Conservation (phyloP, 2,329 filamentous ascomycete species). For the Penicillium fuscoglaucum region DNA sequence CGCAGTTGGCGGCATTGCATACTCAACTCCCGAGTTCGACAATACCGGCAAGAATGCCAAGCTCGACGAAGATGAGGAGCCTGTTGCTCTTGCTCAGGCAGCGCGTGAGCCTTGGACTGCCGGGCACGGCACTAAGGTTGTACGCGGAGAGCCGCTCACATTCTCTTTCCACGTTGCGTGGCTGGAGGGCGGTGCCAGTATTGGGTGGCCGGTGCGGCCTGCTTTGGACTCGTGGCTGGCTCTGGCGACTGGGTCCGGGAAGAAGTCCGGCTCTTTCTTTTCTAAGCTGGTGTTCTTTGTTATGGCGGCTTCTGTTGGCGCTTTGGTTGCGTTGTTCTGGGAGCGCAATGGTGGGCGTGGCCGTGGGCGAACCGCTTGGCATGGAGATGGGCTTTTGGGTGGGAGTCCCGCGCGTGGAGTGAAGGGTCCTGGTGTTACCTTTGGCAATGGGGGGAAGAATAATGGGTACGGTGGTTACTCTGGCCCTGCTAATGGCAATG, state of each 20-base stretch:
- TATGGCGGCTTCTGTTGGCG: slow-evolving; percentile 39
- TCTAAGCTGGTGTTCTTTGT: slow-evolving; percentile 38
- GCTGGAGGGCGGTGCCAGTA: slow-evolving; percentile 50
- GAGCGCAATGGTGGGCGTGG: slow-evolving; percentile 32
- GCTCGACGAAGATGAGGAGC: slow-evolving; percentile 40
- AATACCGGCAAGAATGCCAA: slow-evolving; percentile 37
- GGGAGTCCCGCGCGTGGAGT: slow-evolving; percentile 42
- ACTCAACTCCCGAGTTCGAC: slow-evolving; percentile 73
- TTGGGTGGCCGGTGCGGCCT: slow-evolving; percentile 34
- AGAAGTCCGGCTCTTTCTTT: slow-evolving; percentile 25
- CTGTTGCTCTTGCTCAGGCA: slow-evolving; percentile 44
- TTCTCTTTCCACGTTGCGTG: slow-evolving; percentile 80
- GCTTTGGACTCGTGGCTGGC: slow-evolving; percentile 19
- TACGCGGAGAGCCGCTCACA: slow-evolving; percentile 83
- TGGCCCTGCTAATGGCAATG: slow-evolving; percentile 36
- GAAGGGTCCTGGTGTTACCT: slow-evolving; percentile 54
- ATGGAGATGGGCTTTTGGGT: slow-evolving; percentile 51
- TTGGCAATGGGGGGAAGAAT: slow-evolving; percentile 53
- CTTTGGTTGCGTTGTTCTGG: slow-evolving; percentile 40
- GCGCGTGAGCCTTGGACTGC: slow-evolving; percentile 50
- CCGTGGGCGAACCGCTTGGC: slow-evolving; percentile 30
- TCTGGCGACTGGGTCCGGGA: slow-evolving; percentile 9
- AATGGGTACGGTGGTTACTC: slow-evolving; percentile 60
- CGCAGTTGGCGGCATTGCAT: slow-evolving; percentile 82
- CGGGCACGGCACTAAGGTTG: slow-evolving; percentile 61